Evolutionary conservation across 2,329 filamentous ascomycete species (phyloP).

Genomic region (Stemphylium beticola): DNA sequence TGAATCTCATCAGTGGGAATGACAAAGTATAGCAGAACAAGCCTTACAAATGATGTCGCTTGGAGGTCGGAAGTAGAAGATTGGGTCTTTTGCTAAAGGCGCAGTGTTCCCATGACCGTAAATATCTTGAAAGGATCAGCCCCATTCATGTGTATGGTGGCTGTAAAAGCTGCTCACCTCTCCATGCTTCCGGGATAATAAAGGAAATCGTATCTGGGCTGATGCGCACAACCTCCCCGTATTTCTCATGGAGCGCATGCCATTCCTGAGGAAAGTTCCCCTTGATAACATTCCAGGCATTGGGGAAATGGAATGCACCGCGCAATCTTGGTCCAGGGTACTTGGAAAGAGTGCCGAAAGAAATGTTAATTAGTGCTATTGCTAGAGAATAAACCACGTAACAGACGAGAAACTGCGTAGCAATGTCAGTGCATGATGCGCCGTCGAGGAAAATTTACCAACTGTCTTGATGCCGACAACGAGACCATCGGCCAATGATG

Average conservation of each 20-base stretch:
- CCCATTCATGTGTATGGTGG: neutral
- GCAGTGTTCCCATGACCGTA: neutral
- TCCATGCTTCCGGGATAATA: conserved; percentile 21
- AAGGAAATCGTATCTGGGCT: conserved; percentile 10
- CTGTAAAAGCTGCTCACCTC: neutral
- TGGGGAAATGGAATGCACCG: neutral
- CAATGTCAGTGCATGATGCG: neutral
- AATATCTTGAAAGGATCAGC: neutral
- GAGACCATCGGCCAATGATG: too few species aligned
- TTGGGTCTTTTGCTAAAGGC: neutral
- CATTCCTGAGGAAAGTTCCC: conserved; percentile 1
- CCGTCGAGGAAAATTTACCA: neutral
- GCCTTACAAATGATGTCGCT: neutral
- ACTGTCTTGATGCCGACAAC: neutral
- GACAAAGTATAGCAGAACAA: neutral
- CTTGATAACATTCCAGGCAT: neutral
- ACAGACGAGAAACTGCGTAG: neutral
- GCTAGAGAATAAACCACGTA: neutral
- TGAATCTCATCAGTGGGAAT: neutral
- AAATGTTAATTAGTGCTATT: neutral
- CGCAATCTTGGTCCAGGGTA: neutral
- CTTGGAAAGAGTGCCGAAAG: neutral
- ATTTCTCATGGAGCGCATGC: conserved; percentile 14
- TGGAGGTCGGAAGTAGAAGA: neutral
- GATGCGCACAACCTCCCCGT: conserved; percentile 19